These are phyloP conservation scores for Chrysophaeum taylorii DNA, from an alignment of 352 stramenopile genomes.

Conservation along the genomic window DNA sequence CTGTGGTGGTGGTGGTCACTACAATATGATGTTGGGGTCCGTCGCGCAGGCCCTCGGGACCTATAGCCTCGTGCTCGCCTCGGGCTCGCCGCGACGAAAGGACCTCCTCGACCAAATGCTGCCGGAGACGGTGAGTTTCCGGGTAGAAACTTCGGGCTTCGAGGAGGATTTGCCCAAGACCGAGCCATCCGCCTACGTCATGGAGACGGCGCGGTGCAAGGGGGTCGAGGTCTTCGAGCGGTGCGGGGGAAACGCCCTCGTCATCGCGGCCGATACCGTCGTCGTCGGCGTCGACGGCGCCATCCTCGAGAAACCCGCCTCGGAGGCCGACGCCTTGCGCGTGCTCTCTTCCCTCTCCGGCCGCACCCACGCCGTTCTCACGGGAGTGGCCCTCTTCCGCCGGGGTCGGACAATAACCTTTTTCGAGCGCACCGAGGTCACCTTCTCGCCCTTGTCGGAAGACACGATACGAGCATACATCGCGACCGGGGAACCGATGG, in stretches of 20 bases:
- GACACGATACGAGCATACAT: slow-evolving; percentile 47
- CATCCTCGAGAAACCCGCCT: slow-evolving; percentile 51
- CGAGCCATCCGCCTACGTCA: background rate
- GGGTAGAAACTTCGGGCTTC: background rate
- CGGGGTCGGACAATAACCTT: background rate
- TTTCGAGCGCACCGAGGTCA: slow-evolving; percentile 30
- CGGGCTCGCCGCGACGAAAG: background rate
- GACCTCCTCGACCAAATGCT: slow-evolving; percentile 1
- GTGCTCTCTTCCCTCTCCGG: slow-evolving; percentile 43
- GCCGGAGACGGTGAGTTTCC: background rate
- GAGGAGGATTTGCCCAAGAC: slow-evolving; percentile 7
- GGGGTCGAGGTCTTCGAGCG: background rate
- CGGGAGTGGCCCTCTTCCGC: slow-evolving; percentile 38
- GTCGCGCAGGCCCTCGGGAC: too few relatives aligned
- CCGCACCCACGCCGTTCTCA: slow-evolving; percentile 46
- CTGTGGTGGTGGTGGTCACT: too few relatives aligned
- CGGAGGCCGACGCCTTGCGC: slow-evolving; percentile 33
- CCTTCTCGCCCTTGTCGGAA: slow-evolving; percentile 40
- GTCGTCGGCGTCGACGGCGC: slow-evolving; percentile 41
- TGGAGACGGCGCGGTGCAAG: background rate
- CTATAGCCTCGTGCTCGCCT: slow-evolving; percentile 1
- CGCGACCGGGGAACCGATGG: slow-evolving; percentile 45
- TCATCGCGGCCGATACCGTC: slow-evolving; percentile 53
- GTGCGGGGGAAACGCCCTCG: too few relatives aligned
- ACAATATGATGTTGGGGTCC: too few relatives aligned